Conservation (phyloP, 23 red algal genomes). For the Agarophyton chilense region DNA sequence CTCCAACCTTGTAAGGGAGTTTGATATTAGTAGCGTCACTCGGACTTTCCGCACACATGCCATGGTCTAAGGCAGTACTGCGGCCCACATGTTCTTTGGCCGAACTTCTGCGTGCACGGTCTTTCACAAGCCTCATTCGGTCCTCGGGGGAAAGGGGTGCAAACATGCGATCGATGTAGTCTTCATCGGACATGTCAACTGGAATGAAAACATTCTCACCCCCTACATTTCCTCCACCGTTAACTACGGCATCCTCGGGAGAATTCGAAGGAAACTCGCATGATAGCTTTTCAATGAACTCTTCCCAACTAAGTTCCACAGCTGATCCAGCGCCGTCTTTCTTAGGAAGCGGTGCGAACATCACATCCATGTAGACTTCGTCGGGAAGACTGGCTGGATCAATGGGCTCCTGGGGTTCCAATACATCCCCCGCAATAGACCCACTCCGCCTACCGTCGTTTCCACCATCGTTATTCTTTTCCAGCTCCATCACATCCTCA, state of each 20-base stretch:
- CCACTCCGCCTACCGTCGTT: background rate
- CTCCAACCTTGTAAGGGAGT: too few species aligned
- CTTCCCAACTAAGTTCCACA: background rate
- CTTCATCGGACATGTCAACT: background rate
- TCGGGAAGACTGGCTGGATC: background rate
- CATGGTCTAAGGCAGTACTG: too few species aligned
- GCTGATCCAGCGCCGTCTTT: background rate
- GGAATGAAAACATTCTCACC: background rate
- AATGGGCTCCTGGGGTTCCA: background rate
- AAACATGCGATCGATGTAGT: background rate
- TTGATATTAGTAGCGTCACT: too few species aligned
- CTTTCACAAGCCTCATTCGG: background rate
- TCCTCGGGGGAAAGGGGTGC: background rate
- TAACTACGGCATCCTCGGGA: background rate
- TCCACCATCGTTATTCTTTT: background rate
- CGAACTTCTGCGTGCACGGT: too few species aligned
- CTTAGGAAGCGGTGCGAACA: background rate
- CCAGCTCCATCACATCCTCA: background rate
- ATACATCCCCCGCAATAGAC: background rate
- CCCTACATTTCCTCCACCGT: too few species aligned
- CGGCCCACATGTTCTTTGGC: too few species aligned
- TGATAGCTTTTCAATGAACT: background rate
- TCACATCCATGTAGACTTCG: background rate
- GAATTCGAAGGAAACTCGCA: background rate
- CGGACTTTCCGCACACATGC: too few species aligned